Base-by-base conservation (phyloP, 1,284 basidiomycete genomes). In the Papiliotrema nemorosa region DNA sequence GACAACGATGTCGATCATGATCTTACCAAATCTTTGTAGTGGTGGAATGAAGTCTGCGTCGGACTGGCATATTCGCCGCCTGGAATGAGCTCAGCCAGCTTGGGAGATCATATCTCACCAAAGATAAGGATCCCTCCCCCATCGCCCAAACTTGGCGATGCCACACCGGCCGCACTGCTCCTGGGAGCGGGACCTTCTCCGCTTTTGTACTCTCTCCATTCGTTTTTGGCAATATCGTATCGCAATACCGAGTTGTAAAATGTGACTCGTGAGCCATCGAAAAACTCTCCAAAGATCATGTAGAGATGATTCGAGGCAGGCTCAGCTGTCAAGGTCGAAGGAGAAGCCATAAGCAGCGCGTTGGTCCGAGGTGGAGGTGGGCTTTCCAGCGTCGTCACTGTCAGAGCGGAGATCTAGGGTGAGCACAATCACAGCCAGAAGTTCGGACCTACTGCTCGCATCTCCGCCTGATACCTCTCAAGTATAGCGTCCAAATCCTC, bases 111-210 rank as follows among this genome's bases (percentile, higher is more conserved):
- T 27, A 9, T 62, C 78, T 37, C 53, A 84, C 89, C 89, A 60
- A 89, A 91, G 0, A 92, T 76, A 69, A 88, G 90, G 0, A 93
- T 78, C 63, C 89, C 90, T 0, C 89, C 89, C 1, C 90, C 89
- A 18, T 82, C 84, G 1, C 81, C 80, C 0, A 63, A 44, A 34
- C 56, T 54, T 1, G 87, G 82, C 6, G 82, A 83, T 0, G 82
- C 80, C 13, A 85, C 86, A 5, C 87, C 83, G 7, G 87, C 86
- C 68, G 92, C 90, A 1, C 89, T 88, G 13, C 86, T 88, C 26
- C 90, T 78, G 0, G 90, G 90, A 0, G 87, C 87, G 0, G 90
- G 90, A 56, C 86, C 88, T 0, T 83, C 88, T 14, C 84, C 84
- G 0, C 86, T 89, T 35, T 88, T 80, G 60, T 88, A 91, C 63